Evolutionary conservation across 768 basidiomycete species (phyloP), one percentile per base, ranked within the genome.

Genomic region (Neoboletus subvelutipes): DNA sequence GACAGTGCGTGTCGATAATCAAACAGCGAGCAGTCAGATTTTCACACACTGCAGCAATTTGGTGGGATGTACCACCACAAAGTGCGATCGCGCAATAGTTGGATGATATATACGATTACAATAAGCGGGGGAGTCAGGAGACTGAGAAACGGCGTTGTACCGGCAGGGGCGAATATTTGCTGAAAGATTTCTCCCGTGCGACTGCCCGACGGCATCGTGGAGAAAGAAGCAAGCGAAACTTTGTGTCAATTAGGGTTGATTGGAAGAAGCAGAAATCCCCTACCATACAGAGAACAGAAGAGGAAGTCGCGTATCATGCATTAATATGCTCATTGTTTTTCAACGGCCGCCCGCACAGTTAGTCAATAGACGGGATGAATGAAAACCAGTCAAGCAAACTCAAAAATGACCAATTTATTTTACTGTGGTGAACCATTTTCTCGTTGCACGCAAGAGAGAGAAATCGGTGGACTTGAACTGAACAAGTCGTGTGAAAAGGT

Each of bases 181-280:
- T 40, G 18, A 31, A 24, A 20, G 12, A 26, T 36, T 42, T 22
- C 28, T 22, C 6, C 22, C 46, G 45, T 57, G 58, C 1, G 29
- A 46, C 22, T n/a, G 34, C 26, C 60, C 62, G 61, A 64, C 37
- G 13, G 36, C 18, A 55, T 64, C 61, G 57, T 45, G 61, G 50
- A 55, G 57, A 55, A 55, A 47, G 62, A 62, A 60, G 57, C 22
- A 13, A 29, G 24, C 10, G 5, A 46, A 62, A 15, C 2, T 48
- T 61, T 45, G 8, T 11, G 20, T 40, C n/a, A 26, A 45, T 18
- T 46, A 42, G 18, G 13, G 33, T 31, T 56, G 50, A 20, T 57
- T 26, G 31, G 52, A 63, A 20, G n/a, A n/a, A 37, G 33, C 33
- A 20, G 28, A 43, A 26, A 11, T 29, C 1, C 8, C 9, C 42